Percentiles rank a stretch among this genome's conserved stretches.
Evolutionary conservation across 495 filamentous ascomycete species (phyloP).

Genomic region (Halenospora varia): DNA sequence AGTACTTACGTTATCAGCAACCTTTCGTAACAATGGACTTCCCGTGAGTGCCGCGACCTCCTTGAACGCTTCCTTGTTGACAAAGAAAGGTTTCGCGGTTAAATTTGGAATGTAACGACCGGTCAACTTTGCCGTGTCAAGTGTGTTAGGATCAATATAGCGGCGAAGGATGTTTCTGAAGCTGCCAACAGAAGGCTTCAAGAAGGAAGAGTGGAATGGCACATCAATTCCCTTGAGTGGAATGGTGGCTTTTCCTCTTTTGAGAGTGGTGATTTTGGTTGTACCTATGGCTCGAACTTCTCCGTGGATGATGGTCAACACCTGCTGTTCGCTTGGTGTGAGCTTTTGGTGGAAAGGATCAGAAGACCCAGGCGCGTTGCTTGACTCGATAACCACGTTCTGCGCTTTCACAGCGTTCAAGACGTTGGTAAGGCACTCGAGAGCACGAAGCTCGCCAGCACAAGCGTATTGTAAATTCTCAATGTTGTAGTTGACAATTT

Average conservation of each 20-base stretch:
- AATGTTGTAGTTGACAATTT: slow-evolving; percentile 41
- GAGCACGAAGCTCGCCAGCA: slow-evolving; percentile 25
- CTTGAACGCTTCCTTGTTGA: background rate
- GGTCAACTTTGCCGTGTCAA: slow-evolving; percentile 28
- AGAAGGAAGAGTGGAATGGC: slow-evolving; percentile 37
- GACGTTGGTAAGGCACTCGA: background rate
- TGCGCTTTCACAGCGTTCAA: background rate
- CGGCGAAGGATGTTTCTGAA: slow-evolving; percentile 28
- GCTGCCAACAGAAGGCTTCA: slow-evolving; percentile 27
- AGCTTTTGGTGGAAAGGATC: background rate
- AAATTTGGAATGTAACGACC: slow-evolving; percentile 38
- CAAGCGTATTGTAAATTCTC: slow-evolving; percentile 39
- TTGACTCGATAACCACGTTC: background rate
- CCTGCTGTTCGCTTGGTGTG: background rate
- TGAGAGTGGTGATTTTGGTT: slow-evolving; percentile 18
- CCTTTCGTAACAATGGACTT: background rate
- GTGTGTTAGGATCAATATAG: slow-evolving; percentile 14
- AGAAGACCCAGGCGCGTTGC: background rate
- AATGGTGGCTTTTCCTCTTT: slow-evolving; percentile 30
- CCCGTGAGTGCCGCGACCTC: background rate
- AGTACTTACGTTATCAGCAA: no score
- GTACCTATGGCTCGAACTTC: background rate
- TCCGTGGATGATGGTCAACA: background rate
- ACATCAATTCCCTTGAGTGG: slow-evolving; percentile 41
- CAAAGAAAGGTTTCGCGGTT: slow-evolving; percentile 28